Evolutionary conservation across 495 filamentous ascomycete species (phyloP), one percentile per base, ranked within the genome.

Genomic region (Aspergillus diversus): DNA sequence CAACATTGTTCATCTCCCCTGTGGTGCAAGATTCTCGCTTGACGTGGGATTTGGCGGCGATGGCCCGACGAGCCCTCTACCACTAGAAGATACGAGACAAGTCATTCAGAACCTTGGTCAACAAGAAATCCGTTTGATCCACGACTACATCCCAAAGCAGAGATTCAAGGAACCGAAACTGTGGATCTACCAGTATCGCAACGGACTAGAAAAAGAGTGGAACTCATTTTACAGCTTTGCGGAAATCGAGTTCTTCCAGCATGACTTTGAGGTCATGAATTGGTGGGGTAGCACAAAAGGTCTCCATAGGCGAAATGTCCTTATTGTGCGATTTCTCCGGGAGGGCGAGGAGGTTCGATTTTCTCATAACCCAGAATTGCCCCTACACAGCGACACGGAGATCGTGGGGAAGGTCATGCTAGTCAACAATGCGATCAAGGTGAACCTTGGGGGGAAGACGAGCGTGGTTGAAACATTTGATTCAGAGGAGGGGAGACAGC

Each of bases 11-110:
- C 80, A 76, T 9, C 77, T 93, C 6, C 63, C 72, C 21, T 66
- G 69, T 7, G 72, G 70, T 12, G 31, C 66, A 9, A 78, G 78
- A 61, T 91, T 84, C 58, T 77, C 86, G 48, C 77, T 92, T 3
- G 91, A 96, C 63, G 88, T 91, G 12, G 90, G 84, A 0, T 93
- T 93, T 58, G 92, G 91, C 5, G 77, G 79, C 17, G 81, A 87
- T 66, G 87, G 87, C 5, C 81, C 84, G 0, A 84, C 81, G 15
- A 65, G 72, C 8, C 87, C 89, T 0, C 65, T 91, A 9, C 79
- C 73, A 0, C 69, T 90, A 8, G 69, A 80, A 16, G 33, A 34
- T 5, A 69, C 74, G 1, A 77, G 77, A 0, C 59, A 70, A 5
- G 65, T 78, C 4, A 66, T 72, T 13, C 52, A 68, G 0, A 82